These are phyloP conservation scores for Piper longum DNA, from an alignment of 164 flowering plant species.

Conservation along the genomic window DNA sequence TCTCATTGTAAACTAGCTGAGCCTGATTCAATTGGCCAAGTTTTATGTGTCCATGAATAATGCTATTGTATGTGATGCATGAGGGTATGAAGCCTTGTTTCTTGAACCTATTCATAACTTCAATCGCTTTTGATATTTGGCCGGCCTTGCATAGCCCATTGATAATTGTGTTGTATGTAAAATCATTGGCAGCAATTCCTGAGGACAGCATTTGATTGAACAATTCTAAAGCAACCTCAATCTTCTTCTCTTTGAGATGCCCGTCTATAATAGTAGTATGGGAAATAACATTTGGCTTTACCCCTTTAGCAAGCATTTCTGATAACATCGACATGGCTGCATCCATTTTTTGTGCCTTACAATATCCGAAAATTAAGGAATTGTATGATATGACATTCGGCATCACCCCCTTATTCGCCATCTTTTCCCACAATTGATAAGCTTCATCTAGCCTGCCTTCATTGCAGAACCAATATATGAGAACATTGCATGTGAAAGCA, in stretches of 20 bases:
- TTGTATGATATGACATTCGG: conserved; percentile 52
- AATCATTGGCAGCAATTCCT: conserved; percentile 34
- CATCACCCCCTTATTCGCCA: conserved; percentile 32
- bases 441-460: conserved; percentile 42
- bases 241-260: conserved; percentile 37
- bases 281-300: conserved; percentile 45
- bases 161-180: conserved; percentile 41
- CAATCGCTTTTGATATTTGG: conserved; percentile 31
- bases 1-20: conserved; percentile 29
- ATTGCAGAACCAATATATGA: conserved; percentile 37
- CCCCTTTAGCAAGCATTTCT: conserved; percentile 31
- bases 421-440: conserved; percentile 31
- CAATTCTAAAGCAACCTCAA: conserved; percentile 27
- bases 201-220: conserved; percentile 31
- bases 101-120: conserved; percentile 26
- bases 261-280: conserved; percentile 52
- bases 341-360: conserved; percentile 37
- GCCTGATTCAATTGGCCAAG: conserved; percentile 30
- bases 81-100: conserved; percentile 35
- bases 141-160: conserved; percentile 58
- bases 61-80: conserved; percentile 50
- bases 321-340: conserved; percentile 23
- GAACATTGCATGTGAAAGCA: conserved; percentile 31
- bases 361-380: conserved; percentile 45
- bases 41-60: conserved; percentile 56